These are phyloP conservation scores for Physcomitrellopsis africana DNA, from an alignment of 225 moss, liverwort and hornwort species.

Conservation along the genomic window DNA sequence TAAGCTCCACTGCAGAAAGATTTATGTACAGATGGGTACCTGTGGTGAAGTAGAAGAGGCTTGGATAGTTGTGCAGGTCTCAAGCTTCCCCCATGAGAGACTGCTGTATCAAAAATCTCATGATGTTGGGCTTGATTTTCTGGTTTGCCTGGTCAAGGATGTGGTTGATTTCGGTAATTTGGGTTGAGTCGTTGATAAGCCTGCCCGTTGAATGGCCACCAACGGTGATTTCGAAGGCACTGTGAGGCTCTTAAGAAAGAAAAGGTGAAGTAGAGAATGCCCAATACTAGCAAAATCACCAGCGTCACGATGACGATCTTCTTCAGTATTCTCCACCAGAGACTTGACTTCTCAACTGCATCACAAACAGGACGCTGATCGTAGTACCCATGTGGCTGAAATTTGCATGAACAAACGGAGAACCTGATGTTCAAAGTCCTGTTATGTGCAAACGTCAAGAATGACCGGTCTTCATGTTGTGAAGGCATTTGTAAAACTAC, in stretches of 20 bases:
- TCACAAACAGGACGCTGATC: background rate
- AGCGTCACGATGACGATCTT: conserved; percentile 32
- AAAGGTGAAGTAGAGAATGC: conserved; percentile 44
- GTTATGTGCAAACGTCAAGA: too few species aligned
- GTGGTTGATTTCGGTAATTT: background rate
- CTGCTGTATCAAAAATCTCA: background rate
- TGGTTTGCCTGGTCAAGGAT: conserved; percentile 24
- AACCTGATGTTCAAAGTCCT: background rate
- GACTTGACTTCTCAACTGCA: conserved; percentile 51
- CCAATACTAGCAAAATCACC: conserved; percentile 30
- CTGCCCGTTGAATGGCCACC: conserved; percentile 34
- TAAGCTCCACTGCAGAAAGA: background rate
- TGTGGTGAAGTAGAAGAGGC: background rate
- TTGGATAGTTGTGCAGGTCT: background rate
- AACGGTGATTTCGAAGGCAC: conserved; percentile 21
- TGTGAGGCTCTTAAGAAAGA: conserved; percentile 17
- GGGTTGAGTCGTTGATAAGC: too few species aligned
- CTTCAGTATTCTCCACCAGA: conserved; percentile 60
- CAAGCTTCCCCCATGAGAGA: background rate
- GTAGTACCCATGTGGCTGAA: background rate
- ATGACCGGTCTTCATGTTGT: too few species aligned
- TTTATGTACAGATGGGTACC: conserved; percentile 22
- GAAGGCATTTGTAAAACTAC: too few species aligned
- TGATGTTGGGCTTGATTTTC: background rate
- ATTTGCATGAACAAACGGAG: background rate